Evolutionary conservation across 805 yeast species (phyloP), one percentile per base, ranked within the genome.

Genomic region (Yueomyces sinensis): DNA sequence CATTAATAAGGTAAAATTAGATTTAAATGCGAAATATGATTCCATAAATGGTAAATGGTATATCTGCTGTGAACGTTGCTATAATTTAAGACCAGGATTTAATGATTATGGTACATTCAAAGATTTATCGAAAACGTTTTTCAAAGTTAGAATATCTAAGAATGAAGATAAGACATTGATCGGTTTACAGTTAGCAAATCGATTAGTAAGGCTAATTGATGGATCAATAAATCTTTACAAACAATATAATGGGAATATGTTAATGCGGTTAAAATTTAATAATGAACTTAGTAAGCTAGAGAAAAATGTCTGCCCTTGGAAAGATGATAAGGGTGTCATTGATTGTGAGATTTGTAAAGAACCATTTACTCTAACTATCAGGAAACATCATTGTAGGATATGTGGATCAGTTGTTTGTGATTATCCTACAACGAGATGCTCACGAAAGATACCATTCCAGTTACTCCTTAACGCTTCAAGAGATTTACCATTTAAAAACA

Each of bases 351-450:
- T 81, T 6, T 89, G 98, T 47, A 53, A 61, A 13, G 61, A 64
- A 11, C 46, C 49, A 22, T 91, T 84, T 52, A 62, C 68, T 9
- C 57, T 80, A 30, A 50, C 73, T 0, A 44, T 70, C 17, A 61
- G 96, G 33, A 82, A 79, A 43, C 97, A 91, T 52, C 98, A 89
- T 53, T 91, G 98, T 54, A 62, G 97, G 27, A 54, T 86, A 18
- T 89, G 98, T 61, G 97, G 97, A 0, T 49, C 56, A 19, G 72
- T 81, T 1, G 82, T 84, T 0, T 89, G 96, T 58, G 93, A 79
- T 18, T 77, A 76, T 43, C 45, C 54, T 34, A 58, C 39, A 32
- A 68, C 63, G 7, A 76, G 62, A 13, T 89, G 98, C 52, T 84
- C 95, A 0, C 72, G 75, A 50, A 72, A 74, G 36, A 76, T 83